Percentiles rank a stretch among this genome's conserved stretches.
Conservation (phyloP, 2,329 filamentous ascomycete genomes). For the Chaetomiaceae sp. region DNA sequence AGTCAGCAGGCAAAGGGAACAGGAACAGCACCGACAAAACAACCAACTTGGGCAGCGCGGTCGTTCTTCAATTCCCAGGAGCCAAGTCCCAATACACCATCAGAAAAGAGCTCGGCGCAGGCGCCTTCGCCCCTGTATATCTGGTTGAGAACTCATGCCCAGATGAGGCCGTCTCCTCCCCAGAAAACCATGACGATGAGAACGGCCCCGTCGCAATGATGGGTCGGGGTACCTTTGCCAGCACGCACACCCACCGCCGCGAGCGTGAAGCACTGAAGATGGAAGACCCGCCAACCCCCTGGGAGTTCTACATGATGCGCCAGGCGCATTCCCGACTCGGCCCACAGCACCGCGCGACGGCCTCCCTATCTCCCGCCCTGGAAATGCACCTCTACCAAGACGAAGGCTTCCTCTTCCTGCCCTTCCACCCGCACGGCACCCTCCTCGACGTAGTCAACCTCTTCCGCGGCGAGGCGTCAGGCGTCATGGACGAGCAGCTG, state of each 20-base stretch:
- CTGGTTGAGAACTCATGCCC: constrained; percentile 70
- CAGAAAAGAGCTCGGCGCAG: constrained; percentile 81
- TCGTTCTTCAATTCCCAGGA: constrained; percentile 64
- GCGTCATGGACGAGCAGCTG: constrained; percentile 81
- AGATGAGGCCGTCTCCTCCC: constrained; percentile 39
- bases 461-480: constrained; percentile 65
- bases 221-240: constrained; percentile 58
- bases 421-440: constrained; percentile 84
- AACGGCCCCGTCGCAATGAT: constrained; percentile 46
- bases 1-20: constrained; percentile 55
- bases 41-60: constrained; percentile 52
- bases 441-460: constrained; percentile 92
- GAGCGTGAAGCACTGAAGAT: constrained; percentile 85
- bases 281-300: constrained; percentile 80
- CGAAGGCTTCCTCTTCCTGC: constrained; percentile 84
- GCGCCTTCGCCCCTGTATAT: constrained; percentile 94
- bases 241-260: constrained; percentile 46
- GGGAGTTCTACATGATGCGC: constrained; percentile 97
- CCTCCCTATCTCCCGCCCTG: constrained; percentile 76
- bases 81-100: constrained; percentile 66
- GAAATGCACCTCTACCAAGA: constrained; percentile 90
- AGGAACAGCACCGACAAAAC: constrained; percentile 58
- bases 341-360: constrained; percentile 62
- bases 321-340: constrained; percentile 73
- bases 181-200: constrained; percentile 41